These are phyloP conservation scores for Echeveria elegans DNA, from an alignment of 164 flowering plant genomes.

Conservation along the genomic window DNA sequence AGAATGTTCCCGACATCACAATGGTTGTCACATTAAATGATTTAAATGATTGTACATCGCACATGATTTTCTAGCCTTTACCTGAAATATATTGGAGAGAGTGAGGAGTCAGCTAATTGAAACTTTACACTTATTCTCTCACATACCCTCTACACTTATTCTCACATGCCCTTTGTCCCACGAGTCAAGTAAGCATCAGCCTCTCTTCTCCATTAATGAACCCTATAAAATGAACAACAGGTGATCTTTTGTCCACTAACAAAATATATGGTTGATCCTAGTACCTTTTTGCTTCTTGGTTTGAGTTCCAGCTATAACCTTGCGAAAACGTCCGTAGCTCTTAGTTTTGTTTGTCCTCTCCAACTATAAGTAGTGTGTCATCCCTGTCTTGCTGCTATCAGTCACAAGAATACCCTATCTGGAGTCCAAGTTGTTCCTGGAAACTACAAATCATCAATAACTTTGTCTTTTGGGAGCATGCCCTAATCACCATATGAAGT, in stretches of 20 bases:
- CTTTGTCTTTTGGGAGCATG: not conserved
- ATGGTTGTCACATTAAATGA: not conserved
- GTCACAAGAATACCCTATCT: not conserved
- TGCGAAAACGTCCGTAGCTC: not conserved
- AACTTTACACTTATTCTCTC: too few relatives aligned
- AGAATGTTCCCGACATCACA: not conserved
- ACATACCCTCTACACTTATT: too few relatives aligned
- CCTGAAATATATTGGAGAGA: not conserved
- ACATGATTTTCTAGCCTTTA: not conserved
- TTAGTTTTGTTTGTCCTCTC: not conserved
- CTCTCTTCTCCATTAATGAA: not conserved
- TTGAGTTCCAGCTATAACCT: not conserved
- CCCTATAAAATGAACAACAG: not conserved
- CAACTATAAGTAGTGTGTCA: not conserved
- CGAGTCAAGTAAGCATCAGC: constrained; percentile 1
- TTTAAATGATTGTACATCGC: not conserved
- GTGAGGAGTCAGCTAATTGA: not conserved
- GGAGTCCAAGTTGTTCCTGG: too few relatives aligned
- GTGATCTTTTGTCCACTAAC: not conserved
- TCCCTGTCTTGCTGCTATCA: not conserved
- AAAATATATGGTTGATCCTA: not conserved
- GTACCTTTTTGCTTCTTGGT: not conserved
- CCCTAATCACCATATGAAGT: not conserved
- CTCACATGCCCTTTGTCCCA: not conserved
- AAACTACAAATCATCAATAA: not conserved